Evolutionary conservation across 441 rosid species (phyloP).

Genomic region (Cnidoscolus chayamansa): DNA sequence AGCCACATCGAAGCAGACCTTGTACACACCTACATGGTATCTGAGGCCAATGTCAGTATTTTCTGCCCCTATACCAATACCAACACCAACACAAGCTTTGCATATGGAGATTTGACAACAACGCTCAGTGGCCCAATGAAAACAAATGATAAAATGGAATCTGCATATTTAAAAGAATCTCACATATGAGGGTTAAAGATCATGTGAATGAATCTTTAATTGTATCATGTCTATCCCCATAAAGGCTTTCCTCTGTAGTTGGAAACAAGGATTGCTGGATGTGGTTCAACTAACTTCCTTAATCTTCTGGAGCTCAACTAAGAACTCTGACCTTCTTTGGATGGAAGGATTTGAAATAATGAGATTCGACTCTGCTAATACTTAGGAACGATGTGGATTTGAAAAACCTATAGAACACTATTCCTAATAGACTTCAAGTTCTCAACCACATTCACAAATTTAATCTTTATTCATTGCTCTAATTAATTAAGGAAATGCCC

Average conservation of each 20-base stretch:
- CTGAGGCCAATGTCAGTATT: neutral
- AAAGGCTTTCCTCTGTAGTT: no score
- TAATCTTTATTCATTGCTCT: neutral
- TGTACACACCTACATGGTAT: no score
- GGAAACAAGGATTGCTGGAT: neutral
- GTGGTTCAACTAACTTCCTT: neutral
- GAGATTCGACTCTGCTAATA: neutral
- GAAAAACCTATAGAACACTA: neutral
- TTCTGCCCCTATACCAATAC: no score
- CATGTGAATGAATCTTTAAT: no score
- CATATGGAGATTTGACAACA: no score
- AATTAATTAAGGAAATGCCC: no score
- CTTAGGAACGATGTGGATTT: neutral
- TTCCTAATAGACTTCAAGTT: neutral
- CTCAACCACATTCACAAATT: neutral
- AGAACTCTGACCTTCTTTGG: neutral
- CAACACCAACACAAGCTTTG: neutral
- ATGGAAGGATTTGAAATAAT: neutral
- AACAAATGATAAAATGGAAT: no score
- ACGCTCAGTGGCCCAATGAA: neutral
- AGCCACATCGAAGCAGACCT: no score
- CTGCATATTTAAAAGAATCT: no score
- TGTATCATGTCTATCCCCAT: no score
- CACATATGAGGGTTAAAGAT: no score
- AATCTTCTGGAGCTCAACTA: neutral